Percentiles rank a stretch among this genome's conserved stretches.
Conservation (phyloP, 495 filamentous ascomycete species). For the Aspergillus sclerotiicarbonarius region DNA sequence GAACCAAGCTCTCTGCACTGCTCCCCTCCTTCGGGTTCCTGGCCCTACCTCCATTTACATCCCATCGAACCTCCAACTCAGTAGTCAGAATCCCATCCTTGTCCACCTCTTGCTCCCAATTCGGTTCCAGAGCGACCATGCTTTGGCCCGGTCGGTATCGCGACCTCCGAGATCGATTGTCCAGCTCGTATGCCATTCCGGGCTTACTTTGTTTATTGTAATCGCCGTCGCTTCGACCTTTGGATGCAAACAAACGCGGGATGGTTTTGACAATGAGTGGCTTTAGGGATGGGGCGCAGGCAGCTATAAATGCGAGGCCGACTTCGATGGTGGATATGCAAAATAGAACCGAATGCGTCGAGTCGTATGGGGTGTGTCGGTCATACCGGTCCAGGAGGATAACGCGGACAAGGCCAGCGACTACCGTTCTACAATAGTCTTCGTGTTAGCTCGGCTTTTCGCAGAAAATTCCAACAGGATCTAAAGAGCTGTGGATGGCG, state of each 20-base stretch:
- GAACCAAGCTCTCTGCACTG: slow-evolving; percentile 10
- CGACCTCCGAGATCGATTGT: background rate
- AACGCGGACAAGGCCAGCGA: slow-evolving; percentile 28
- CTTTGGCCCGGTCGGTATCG: background rate
- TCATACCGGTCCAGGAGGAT: slow-evolving; percentile 20
- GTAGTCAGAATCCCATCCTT: slow-evolving; percentile 8
- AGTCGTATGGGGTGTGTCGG: slow-evolving; percentile 14
- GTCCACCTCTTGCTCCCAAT: background rate
- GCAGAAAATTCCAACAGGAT: too few relatives aligned
- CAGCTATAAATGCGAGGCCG: slow-evolving; percentile 48
- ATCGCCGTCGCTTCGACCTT: slow-evolving; percentile 10
- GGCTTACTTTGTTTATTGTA: slow-evolving; percentile 11
- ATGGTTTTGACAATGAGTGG: slow-evolving; percentile 14
- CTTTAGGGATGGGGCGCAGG: slow-evolving; percentile 29
- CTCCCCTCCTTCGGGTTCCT: background rate
- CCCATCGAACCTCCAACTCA: slow-evolving; percentile 11
- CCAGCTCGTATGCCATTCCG: slow-evolving; percentile 12
- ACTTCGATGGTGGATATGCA: slow-evolving; percentile 49
- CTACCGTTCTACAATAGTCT: slow-evolving; percentile 39
- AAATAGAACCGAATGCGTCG: slow-evolving; percentile 40
- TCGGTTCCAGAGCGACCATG: background rate
- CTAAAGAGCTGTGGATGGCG: background rate
- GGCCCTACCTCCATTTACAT: background rate
- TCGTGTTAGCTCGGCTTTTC: background rate
- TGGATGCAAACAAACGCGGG: slow-evolving; percentile 14